A percentile compares a stretch with the other conserved stretches of the same genome.
These are phyloP conservation scores for Sphagnum contortum DNA, from an alignment of 225 moss, liverwort and hornwort genomes.

Conservation along the genomic window DNA sequence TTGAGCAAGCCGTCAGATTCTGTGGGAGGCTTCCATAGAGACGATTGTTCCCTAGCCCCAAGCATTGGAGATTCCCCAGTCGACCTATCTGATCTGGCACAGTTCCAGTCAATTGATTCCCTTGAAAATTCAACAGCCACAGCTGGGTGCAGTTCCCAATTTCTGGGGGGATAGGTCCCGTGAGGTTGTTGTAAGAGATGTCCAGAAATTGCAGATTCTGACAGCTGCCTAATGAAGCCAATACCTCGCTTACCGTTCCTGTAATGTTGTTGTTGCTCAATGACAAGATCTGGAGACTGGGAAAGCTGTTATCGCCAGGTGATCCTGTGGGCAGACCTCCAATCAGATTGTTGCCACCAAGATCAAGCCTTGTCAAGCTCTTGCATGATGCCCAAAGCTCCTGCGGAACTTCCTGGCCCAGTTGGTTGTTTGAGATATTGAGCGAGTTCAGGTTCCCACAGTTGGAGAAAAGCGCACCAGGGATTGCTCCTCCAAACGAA, in stretches of 20 bases:
- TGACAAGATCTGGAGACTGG: constrained; percentile 27
- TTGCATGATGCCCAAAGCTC: constrained; percentile 13
- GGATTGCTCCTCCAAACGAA: constrained; percentile 11
- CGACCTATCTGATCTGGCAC: constrained; percentile 44
- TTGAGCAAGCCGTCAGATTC: constrained; percentile 12
- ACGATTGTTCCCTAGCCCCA: constrained; percentile 31
- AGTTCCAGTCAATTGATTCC: constrained; percentile 37
- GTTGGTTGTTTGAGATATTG: constrained; percentile 33
- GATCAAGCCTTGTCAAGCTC: constrained; percentile 27
- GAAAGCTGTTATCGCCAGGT: constrained; percentile 13
- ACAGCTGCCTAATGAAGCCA: constrained; percentile 18
- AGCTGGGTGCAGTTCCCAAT: constrained; percentile 55
- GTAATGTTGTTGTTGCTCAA: constrained; percentile 17
- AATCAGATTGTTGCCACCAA: constrained; percentile 42
- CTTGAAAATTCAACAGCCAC: constrained; percentile 43
- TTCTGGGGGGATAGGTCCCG: constrained; percentile 36
- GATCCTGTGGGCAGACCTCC: constrained; percentile 27
- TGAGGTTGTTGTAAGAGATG: constrained; percentile 35
- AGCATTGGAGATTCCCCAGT: constrained; percentile 29
- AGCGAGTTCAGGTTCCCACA: constrained; percentile 20
- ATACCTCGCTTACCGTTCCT: constrained; percentile 23
- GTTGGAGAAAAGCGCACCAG: constrained; percentile 12
- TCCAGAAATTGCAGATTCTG: constrained; percentile 25
- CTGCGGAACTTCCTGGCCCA: constrained; percentile 16
- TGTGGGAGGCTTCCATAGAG: constrained; percentile 14